Evolutionary conservation across 768 basidiomycete genomes (phyloP), one percentile per base, ranked within the genome.

Genomic region (Rhodotorula sphaerocarpa): DNA sequence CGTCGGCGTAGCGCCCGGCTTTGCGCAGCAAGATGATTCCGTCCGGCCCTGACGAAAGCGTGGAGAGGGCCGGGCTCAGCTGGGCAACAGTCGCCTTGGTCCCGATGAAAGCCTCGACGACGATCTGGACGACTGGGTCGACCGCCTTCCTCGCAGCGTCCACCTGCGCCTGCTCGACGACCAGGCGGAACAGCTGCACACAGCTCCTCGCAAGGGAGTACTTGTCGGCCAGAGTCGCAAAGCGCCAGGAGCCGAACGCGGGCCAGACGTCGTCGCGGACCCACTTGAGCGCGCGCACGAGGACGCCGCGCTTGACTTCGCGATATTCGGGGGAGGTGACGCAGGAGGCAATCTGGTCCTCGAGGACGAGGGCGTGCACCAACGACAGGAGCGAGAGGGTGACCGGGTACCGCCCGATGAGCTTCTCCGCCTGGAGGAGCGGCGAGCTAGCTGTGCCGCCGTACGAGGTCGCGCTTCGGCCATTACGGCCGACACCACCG

Each of bases 211-310:
- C 86, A 50, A 96, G 85, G 76, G 89, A 86, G 71, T 88, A 92
- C 43, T 87, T 81, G 72, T 89, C 86, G 7, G 85, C 85, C 18
- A 91, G 78, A 58, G 86, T 85, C 7, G 79, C 78, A 67, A 90
- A 95, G 73, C 87, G 87, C 91, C 91, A 96, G 4, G 83, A 82
- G 43, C 83, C 73, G 74, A 89, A 86, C 69, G 86, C 85, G 1
- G 86, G 81, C 91, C 91, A 96, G 25, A 93, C 83, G 73, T 92
- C 87, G 12, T 82, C 82, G 70, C 90, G 88, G 14, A 92, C 81
- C 65, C 91, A 89, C 7, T 79, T 79, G 18, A 83, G 79, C 0
- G 87, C 89, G 39, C 87, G 83, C 51, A 87, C 76, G 28, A 92
- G 79, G 7, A 91, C 89, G 61, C 89, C 87, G 70, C 88, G 86